Base-by-base conservation (phyloP, 2,329 filamentous ascomycete genomes). In the Phoma sp. region DNA sequence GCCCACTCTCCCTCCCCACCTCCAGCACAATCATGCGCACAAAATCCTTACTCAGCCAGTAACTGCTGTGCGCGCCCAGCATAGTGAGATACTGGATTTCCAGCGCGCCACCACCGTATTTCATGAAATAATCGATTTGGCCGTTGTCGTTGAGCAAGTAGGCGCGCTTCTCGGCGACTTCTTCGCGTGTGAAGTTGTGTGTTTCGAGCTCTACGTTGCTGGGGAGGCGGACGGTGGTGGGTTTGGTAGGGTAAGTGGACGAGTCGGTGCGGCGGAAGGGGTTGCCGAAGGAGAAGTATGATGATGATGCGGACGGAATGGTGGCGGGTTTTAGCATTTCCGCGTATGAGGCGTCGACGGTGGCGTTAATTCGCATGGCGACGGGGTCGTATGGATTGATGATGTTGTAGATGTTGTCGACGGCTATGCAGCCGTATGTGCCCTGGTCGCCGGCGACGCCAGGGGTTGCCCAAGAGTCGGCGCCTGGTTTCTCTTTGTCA, bases 61-160 rank as follows among this genome's bases (percentile, higher is more conserved):
- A 99, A 71, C 90, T 93, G 50, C 91, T 92, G 75, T 99, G 95
- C 7, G 95, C 95, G 52, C 92, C 91, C 48, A 99, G 78, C 95
- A 99, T 99, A 63, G 96, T 97, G 29, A 98, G 77, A 72, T 99
- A 99, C 76, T 98, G 93, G 20, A 97, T 92, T 75, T 96, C 95
- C 29, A 99, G 79, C 4, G 93, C 89, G 0, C 95, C 95, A 1
- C 91, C 89, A 0, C 92, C 90, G 7, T 91, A 92, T 42, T 87
- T 87, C 42, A 99, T 78, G 66, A 89, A 96, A 75, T 87, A 99
- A 73, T 99, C 95, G 33, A 99, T 88, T 76, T 99, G 95, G 0
- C 93, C 93, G 62, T 98, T 98, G 66, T 99, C 95, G 64, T 99
- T 99, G 4, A 99, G 84, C 7, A 96, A 74, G 57, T 87, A 88